These are phyloP conservation scores for Nigrospora oryzae DNA, from an alignment of 2,329 filamentous ascomycete genomes.

Conservation along the genomic window DNA sequence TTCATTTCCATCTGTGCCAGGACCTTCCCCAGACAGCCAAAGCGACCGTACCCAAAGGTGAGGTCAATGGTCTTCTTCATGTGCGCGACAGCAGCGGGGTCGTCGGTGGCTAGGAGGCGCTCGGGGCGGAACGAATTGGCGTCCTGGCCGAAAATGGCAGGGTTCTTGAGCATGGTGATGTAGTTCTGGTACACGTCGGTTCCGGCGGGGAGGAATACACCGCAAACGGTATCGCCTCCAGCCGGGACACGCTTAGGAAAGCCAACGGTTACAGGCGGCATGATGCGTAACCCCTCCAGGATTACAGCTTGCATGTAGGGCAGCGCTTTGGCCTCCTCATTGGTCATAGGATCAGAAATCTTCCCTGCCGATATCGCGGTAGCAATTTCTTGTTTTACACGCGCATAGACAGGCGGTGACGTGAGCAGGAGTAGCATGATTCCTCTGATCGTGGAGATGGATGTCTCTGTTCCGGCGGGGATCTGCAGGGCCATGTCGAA, in stretches of 20 bases:
- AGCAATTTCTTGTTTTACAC: slow-evolving; percentile 7
- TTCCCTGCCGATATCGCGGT: slow-evolving; percentile 4
- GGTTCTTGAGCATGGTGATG: neutral
- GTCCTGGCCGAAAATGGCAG: slow-evolving; percentile 1
- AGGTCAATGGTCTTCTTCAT: slow-evolving; percentile 4
- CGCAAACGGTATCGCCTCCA: slow-evolving; percentile 5
- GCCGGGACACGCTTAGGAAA: slow-evolving; percentile 7
- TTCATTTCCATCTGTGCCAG: slow-evolving; percentile 6
- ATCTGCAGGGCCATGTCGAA: slow-evolving; percentile 15
- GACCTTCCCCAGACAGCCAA: slow-evolving; percentile 3
- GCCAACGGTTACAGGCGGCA: slow-evolving; percentile 4
- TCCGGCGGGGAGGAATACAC: slow-evolving; percentile 4
- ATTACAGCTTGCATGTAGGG: slow-evolving; percentile 10
- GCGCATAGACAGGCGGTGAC: slow-evolving; percentile 7
- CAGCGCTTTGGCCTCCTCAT: slow-evolving; percentile 8
- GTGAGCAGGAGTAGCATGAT: slow-evolving; percentile 9
- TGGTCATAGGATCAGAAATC: slow-evolving; percentile 8
- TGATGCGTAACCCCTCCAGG: slow-evolving; percentile 6
- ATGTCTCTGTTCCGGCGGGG: slow-evolving; percentile 9
- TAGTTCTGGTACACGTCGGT: slow-evolving; percentile 3
- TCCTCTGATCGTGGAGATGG: slow-evolving; percentile 6
- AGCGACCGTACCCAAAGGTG: slow-evolving; percentile 5
- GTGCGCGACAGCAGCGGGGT: neutral
- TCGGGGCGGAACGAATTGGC: slow-evolving; percentile 5
- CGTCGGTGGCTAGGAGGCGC: slow-evolving; percentile 4